Evolutionary conservation across 352 stramenopile genomes (phyloP), one percentile per base, ranked within the genome.

Genomic region (Phytophthora brassicae): DNA sequence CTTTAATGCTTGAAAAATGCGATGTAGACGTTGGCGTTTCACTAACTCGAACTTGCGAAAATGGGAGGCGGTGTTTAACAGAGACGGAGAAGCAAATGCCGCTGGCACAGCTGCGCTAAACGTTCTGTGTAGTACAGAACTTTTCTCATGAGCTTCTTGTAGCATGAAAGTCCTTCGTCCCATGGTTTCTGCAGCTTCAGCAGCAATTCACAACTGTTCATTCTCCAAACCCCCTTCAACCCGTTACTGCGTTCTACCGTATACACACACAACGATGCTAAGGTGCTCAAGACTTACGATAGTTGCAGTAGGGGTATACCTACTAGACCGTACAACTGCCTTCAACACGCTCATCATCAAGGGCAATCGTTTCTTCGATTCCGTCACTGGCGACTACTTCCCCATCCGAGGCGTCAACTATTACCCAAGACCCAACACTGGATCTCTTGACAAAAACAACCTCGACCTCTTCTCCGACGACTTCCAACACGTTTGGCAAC

Each of bases 381-480:
- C 66, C 17, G 57, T 77, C 44, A 89, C 80, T 7, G 75, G 72
- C 42, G 64, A 90, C 43, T 86, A 90, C 56, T 89, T 96, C 65
- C 72, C 74, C 12, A 71, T 90, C 29, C 74, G 78, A 44, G 88
- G 88, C 24, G 76, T 95, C 60, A 86, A 92, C 56, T 95, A 95
- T 70, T 95, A 95, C 63, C 86, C 86, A n/a, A 79, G 86, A 16
- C 83, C 88, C 9, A 96, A 96, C 60, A 52, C 67, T 4, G 88
- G 86, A 17, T 38, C 47, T 4, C 56, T 92, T 3, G 70, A 91
- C 55, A 41, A 64, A 23, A 94, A 95, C 69, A 93, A 88, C 62
- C 69, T 94, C 44, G 88, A 96, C 46, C 70, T 90, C 23, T 96
- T 93, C 68, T 84, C 83, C n/a, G 70, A 90, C 16, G 67, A 88